Evolutionary conservation across 2,329 filamentous ascomycete species (phyloP), one percentile per base, ranked within the genome.

Genomic region (Fusarium newnesense): DNA sequence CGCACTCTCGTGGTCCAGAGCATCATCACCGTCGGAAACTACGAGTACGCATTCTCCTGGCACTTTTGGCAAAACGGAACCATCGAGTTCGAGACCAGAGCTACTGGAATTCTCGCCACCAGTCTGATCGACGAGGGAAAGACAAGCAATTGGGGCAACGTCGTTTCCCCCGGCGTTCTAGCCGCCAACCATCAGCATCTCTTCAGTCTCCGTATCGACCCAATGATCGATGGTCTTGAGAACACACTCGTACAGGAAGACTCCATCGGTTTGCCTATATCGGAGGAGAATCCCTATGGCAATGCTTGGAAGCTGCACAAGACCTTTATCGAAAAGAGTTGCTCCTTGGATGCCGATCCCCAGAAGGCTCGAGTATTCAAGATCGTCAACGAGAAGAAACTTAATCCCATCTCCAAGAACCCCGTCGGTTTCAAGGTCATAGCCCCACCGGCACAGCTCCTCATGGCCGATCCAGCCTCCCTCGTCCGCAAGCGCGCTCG

Each of bases 141-240:
- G 60, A 82, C 75, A 30, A 87, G 71, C 79, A 80, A 78, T 16
- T 92, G 86, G 77, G 90, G 90, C 26, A 92, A 88, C 63, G 83
- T 92, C 4, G 91, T 94, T 4, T 84, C 85, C 1, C 87, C 89
- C 0, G 91, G 91, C 0, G 88, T 91, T 1, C 82, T 93, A 9
- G 92, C 91, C 0, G 89, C 90, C 67, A 90, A 92, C 79, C 91
- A 93, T 75, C 92, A 94, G 79, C 91, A 93, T 81, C 85, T 93
- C 57, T 93, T 93, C 79, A 87, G 84, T 32, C 80, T 90, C 40
- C 86, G 91, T 3, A 87, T 93, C 58, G 91, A 93, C 74, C 90
- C 91, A 0, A 88, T 87, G 28, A 85, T 92, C 42, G 90, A 92
- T 61, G 78, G 79, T 1, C 81, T 80, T 42, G 57, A 75, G 82